phyloP scores from a whole-genome alignment of 805 yeast species.

The Kluyveromyces starmeri region DNA sequence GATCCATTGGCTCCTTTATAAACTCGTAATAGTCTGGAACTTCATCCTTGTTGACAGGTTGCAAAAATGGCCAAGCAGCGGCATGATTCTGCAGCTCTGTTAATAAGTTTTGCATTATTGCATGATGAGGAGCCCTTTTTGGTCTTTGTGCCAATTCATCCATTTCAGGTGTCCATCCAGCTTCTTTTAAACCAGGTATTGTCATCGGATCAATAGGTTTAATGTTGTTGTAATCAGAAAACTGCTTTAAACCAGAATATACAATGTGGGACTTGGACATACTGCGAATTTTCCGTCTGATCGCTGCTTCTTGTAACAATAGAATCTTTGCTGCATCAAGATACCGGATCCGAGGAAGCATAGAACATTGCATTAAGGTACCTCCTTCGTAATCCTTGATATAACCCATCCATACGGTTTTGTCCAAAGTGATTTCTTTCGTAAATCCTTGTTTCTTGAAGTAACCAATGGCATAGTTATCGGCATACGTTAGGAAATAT shows the following conservation, averaged over 20 bases:
- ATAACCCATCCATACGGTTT: constrained; percentile 93
- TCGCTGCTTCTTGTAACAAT: constrained; percentile 84
- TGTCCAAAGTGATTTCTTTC: constrained; percentile 82
- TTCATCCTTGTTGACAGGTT: constrained; percentile 87
- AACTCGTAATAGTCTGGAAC: constrained; percentile 95
- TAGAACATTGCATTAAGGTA: constrained; percentile 92
- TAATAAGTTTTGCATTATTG: constrained; percentile 80
- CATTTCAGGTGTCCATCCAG: constrained; percentile 99
- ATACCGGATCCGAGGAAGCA: constrained; percentile 83
- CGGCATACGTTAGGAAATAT: constrained; percentile 92
- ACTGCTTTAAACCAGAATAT: constrained; percentile 70
- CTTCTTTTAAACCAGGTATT: constrained; percentile 86
- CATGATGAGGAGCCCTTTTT: constrained; percentile 88
- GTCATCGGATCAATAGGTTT: constrained; percentile 65
- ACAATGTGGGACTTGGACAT: constrained; percentile 73
- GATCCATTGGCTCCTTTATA: constrained; percentile 96
- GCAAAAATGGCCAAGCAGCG: constrained; percentile 95
- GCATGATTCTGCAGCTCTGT: constrained; percentile 91
- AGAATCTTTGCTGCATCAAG: constrained; percentile 81
- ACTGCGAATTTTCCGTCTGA: constrained; percentile 71
- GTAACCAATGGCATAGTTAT: constrained; percentile 97
- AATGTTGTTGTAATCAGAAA: constrained; percentile 40
- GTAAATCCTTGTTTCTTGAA: constrained; percentile 98
- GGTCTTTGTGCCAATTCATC: constrained; percentile 94
- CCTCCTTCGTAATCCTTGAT: constrained; percentile 99